Percentiles rank a stretch among this genome's conserved stretches.
Conservation (phyloP, 2,329 filamentous ascomycete genomes). For the Colletotrichum coccodes region DNA sequence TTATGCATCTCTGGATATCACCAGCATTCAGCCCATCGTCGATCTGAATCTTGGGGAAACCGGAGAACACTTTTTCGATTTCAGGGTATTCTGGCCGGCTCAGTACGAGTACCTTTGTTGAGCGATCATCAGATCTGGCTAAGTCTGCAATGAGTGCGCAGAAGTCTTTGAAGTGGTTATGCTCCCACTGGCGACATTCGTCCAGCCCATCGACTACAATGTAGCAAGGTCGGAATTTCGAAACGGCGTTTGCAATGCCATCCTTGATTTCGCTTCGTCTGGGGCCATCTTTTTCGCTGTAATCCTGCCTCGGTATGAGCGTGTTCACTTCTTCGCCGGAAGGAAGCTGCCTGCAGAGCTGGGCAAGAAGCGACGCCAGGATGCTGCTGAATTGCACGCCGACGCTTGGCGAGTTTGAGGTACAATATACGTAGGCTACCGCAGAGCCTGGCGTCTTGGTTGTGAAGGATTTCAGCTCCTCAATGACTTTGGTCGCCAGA, state of each 20-base stretch:
- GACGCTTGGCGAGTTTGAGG: background rate
- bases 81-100: background rate
- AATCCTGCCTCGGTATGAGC: background rate
- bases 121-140: background rate
- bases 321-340: background rate
- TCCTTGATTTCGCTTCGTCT: slow-evolving; percentile 1
- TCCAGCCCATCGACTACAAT: slow-evolving; percentile 17
- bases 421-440: slow-evolving; percentile 7
- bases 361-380: slow-evolving; percentile 1
- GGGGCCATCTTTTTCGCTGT: background rate
- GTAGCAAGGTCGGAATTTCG: background rate
- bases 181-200: background rate
- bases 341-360: background rate
- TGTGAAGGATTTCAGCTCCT: background rate
- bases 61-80: background rate
- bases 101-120: background rate
- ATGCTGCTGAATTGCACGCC: background rate
- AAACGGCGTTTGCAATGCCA: background rate
- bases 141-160: slow-evolving; percentile 3
- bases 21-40: background rate
- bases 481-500: background rate
- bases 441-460: background rate
- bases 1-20: background rate
- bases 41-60: background rate
- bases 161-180: background rate